Conservation (phyloP, 2,329 filamentous ascomycete species). For the Triangularia verruculosa region DNA sequence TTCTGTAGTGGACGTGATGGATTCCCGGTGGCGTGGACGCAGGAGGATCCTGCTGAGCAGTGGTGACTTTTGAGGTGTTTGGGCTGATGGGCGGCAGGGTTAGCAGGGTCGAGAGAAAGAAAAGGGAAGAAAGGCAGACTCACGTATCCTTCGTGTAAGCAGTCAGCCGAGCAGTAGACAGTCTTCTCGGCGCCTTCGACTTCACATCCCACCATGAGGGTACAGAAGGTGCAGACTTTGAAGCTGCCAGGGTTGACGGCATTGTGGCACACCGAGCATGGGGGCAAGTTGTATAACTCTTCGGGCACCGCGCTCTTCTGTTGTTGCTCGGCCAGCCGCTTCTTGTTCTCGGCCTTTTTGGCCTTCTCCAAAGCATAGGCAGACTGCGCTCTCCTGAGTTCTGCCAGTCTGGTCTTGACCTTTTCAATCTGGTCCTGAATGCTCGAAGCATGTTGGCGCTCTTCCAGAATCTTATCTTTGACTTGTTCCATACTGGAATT, state of each 20-base stretch:
- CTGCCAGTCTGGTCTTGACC: constrained; percentile 31
- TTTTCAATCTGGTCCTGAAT: constrained; percentile 28
- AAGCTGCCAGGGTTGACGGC: constrained; percentile 25
- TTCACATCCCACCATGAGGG: constrained; percentile 25
- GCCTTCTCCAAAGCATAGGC: constrained; percentile 31
- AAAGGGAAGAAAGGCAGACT: neutral
- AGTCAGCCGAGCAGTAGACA: constrained; percentile 32
- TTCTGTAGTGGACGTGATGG: constrained; percentile 14
- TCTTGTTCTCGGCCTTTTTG: constrained; percentile 23
- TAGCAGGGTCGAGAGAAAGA: neutral
- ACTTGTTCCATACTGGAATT: constrained; percentile 29
- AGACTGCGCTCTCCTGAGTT: constrained; percentile 27
- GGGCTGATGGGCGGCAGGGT: constrained; percentile 19
- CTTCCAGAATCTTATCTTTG: constrained; percentile 27
- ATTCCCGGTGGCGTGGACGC: constrained; percentile 23
- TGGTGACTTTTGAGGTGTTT: constrained; percentile 27
- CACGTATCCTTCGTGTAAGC: constrained; percentile 26
- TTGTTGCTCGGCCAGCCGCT: constrained; percentile 18
- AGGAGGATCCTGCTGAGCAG: constrained; percentile 28
- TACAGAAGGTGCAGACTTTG: constrained; percentile 29
- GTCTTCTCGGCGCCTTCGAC: constrained; percentile 22
- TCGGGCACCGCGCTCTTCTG: constrained; percentile 23
- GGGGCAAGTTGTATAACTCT: constrained; percentile 29
- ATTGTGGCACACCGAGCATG: constrained; percentile 28
- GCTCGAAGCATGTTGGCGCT: constrained; percentile 25